phyloP scores from a whole-genome alignment of 2,329 filamentous ascomycete species.

The Saccharata proteae region DNA sequence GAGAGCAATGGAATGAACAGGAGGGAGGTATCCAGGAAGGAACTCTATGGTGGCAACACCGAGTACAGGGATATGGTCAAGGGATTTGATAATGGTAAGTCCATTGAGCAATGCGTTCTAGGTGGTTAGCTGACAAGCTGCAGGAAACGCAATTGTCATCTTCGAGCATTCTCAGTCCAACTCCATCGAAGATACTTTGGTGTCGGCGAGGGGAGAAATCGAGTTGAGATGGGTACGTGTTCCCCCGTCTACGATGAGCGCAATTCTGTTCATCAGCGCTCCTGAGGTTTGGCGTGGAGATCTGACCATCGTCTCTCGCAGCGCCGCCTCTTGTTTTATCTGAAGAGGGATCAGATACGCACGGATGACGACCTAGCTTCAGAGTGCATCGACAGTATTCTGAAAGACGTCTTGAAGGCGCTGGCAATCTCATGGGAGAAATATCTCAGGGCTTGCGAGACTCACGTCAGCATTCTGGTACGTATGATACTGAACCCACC shows the following conservation, averaged over 20 bases:
- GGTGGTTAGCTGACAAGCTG: too few relatives aligned
- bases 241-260: too few relatives aligned
- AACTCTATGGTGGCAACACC: too few relatives aligned
- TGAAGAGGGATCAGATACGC: slow-evolving; percentile 31
- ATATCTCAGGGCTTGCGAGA: slow-evolving; percentile 33
- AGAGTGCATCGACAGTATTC: slow-evolving; percentile 39
- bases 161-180: slow-evolving; percentile 40
- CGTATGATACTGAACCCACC: slow-evolving; percentile 4
- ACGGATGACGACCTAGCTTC: slow-evolving; percentile 31
- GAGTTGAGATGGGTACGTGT: slow-evolving; percentile 45
- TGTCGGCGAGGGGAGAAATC: slow-evolving; percentile 37
- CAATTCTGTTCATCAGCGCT: too few relatives aligned
- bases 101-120: too few relatives aligned
- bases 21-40: too few relatives aligned
- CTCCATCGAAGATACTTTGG: slow-evolving; percentile 36
- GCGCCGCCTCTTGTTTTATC: slow-evolving; percentile 39
- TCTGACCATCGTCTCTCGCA: too few relatives aligned
- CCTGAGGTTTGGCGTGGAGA: too few relatives aligned
- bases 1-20: too few relatives aligned
- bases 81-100: too few relatives aligned
- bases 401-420: slow-evolving; percentile 38
- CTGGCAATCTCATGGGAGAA: slow-evolving; percentile 34
- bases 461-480: slow-evolving; percentile 37
- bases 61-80: too few relatives aligned
- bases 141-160: slow-evolving; percentile 36